Conservation (phyloP, 768 basidiomycete genomes). For the Lactifluus subvellereus region DNA sequence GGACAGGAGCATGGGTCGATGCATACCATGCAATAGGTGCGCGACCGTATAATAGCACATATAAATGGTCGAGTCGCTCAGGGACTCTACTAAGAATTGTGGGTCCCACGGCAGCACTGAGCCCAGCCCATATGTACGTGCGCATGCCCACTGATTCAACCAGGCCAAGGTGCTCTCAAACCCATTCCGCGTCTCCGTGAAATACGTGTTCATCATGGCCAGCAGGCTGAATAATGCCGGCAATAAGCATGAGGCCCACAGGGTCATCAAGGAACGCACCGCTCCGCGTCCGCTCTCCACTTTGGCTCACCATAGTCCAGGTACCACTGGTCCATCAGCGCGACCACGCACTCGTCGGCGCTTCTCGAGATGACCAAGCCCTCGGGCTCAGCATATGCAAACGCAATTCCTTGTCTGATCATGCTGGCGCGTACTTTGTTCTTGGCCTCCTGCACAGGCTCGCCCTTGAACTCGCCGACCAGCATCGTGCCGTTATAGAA, state of each 20-base stretch:
- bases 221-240: slow-evolving; percentile 49
- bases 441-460: slow-evolving; percentile 88
- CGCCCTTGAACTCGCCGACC: slow-evolving; percentile 86
- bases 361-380: slow-evolving; percentile 83
- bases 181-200: slow-evolving; percentile 82
- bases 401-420: slow-evolving; percentile 71
- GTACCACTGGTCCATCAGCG: slow-evolving; percentile 99
- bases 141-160: slow-evolving; percentile 99
- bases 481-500: slow-evolving; percentile 93
- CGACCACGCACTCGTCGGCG: slow-evolving; percentile 97
- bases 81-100: slow-evolving; percentile 90
- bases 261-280: slow-evolving; percentile 41
- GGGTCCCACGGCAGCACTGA: slow-evolving; percentile 96
- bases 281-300: slow-evolving; percentile 87
- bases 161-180: slow-evolving; percentile 91
- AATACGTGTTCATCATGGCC: slow-evolving; percentile 84
- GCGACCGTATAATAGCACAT: slow-evolving; percentile 97
- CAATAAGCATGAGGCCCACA: slow-evolving; percentile 1
- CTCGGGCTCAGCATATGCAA: slow-evolving; percentile 95
- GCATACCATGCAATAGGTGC: slow-evolving; percentile 83
- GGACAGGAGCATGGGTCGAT: background rate
- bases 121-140: slow-evolving; percentile 94
- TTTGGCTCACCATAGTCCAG: slow-evolving; percentile 87
- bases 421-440: slow-evolving; percentile 77
- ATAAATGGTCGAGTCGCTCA: slow-evolving; percentile 97